These are phyloP conservation scores for Candida broadrunensis DNA, from an alignment of 805 yeast species.

Conservation along the genomic window DNA sequence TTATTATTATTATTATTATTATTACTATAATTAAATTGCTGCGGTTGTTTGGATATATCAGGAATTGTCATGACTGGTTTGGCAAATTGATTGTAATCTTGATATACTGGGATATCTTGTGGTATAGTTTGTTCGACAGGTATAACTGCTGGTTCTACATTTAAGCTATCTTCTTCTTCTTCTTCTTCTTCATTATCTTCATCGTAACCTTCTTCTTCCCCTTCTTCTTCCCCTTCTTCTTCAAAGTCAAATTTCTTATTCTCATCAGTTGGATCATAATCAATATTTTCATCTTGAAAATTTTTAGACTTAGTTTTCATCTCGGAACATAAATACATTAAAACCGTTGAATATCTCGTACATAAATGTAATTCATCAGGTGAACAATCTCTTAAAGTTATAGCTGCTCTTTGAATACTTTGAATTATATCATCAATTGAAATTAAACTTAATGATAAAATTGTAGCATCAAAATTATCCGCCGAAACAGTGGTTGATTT, in stretches of 20 bases:
- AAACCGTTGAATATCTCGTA: conserved; percentile 71
- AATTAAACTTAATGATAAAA: conserved; percentile 59
- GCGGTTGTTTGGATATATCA: too few relatives aligned
- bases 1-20: not conserved
- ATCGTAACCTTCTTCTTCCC: not conserved
- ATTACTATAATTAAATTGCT: not conserved
- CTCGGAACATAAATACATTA: conserved; percentile 74
- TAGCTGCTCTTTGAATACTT: conserved; percentile 68
- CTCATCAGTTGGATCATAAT: not conserved
- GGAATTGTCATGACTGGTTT: not conserved
- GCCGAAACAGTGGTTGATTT: conserved; percentile 11
- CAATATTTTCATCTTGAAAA: conserved; percentile 8
- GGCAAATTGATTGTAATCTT: not conserved
- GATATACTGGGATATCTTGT: not conserved
- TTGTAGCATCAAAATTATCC: conserved; percentile 42
- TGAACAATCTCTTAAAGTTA: conserved; percentile 72
- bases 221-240: conserved; percentile 3
- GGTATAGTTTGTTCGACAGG: not conserved
- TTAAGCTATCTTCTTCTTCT: not conserved
- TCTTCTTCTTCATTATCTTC: not conserved
- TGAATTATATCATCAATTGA: conserved; percentile 69
- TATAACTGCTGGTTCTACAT: not conserved
- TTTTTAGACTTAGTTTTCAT: conserved; percentile 50
- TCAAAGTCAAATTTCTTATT: too few relatives aligned
- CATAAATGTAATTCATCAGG: conserved; percentile 89